A percentile compares a stretch with the other conserved stretches of the same genome.
Evolutionary conservation across 1,139 yeast genomes (phyloP).

Genomic region (Taiozyma sp.): DNA sequence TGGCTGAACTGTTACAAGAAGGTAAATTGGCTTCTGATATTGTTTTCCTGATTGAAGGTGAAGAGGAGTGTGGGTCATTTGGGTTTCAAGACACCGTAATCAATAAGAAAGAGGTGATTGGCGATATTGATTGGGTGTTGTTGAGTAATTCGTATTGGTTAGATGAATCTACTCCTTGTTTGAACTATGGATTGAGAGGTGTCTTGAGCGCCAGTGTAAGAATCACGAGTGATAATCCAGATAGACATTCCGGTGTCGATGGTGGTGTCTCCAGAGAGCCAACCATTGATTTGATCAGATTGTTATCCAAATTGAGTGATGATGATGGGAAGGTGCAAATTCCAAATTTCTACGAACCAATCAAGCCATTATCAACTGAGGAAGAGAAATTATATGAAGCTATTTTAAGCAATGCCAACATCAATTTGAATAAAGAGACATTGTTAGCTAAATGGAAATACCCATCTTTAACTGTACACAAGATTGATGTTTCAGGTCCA

Average conservation of each 20-base stretch:
- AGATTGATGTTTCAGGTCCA: constrained; percentile 84
- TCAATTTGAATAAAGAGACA: constrained; percentile 36
- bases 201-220: constrained; percentile 75
- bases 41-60: constrained; percentile 86
- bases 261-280: constrained; percentile 93
- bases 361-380: constrained; percentile 46
- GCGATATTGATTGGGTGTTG: constrained; percentile 80
- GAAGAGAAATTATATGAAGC: constrained; percentile 60
- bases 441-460: constrained; percentile 84
- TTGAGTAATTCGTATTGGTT: constrained; percentile 93
- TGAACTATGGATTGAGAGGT: constrained; percentile 92
- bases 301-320: constrained; percentile 59
- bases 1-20: constrained; percentile 58
- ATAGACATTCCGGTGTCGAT: constrained; percentile 93
- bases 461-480: constrained; percentile 89
- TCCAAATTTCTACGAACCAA: constrained; percentile 66
- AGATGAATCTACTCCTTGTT: constrained; percentile 81
- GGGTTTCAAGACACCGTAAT: constrained; percentile 71
- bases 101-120: constrained; percentile 46
- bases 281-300: constrained; percentile 72
- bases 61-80: constrained; percentile 88
- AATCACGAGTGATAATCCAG: constrained; percentile 69
- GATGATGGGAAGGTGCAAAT: constrained; percentile 55
- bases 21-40: constrained; percentile 63
- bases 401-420: constrained; percentile 42